These are phyloP conservation scores for Calycina marina DNA, from an alignment of 2,329 filamentous ascomycete genomes.

Conservation along the genomic window DNA sequence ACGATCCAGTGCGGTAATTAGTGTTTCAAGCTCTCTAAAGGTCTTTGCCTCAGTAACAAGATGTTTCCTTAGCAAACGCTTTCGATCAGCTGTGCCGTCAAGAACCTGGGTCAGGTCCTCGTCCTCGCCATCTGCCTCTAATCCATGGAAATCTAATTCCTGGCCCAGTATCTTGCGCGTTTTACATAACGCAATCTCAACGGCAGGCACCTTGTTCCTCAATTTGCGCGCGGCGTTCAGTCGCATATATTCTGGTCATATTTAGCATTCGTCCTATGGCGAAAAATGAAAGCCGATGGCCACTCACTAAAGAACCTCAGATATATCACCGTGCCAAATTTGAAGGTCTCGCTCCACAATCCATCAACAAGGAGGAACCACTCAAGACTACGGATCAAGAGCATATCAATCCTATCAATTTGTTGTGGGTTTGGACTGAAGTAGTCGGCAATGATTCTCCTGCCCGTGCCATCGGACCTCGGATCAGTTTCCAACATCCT, in stretches of 20 bases:
- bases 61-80: slow-evolving; percentile 17
- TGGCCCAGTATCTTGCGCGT: slow-evolving; percentile 27
- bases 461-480: slow-evolving; percentile 34
- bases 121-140: slow-evolving; percentile 13
- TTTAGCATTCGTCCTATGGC: slow-evolving; percentile 8
- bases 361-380: slow-evolving; percentile 70
- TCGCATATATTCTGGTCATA: slow-evolving; percentile 24
- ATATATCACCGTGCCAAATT: slow-evolving; percentile 57
- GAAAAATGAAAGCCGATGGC: not conserved
- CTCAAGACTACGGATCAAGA: slow-evolving; percentile 64
- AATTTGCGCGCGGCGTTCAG: slow-evolving; percentile 41
- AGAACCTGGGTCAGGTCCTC: slow-evolving; percentile 20
- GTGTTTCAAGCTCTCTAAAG: slow-evolving; percentile 53
- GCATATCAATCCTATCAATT: slow-evolving; percentile 48
- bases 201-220: slow-evolving; percentile 32
- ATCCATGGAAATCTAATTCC: slow-evolving; percentile 22
- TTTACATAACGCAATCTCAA: slow-evolving; percentile 23
- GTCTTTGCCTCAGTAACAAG: slow-evolving; percentile 41
- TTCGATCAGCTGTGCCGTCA: slow-evolving; percentile 24
- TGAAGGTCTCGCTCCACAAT: slow-evolving; percentile 57
- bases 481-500: slow-evolving; percentile 30
- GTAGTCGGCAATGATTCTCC: slow-evolving; percentile 56
- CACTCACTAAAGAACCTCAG: slow-evolving; percentile 70
- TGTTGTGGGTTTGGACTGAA: slow-evolving; percentile 50
- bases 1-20: slow-evolving; percentile 50